Base-by-base conservation (phyloP, 1,284 basidiomycete species). In the Microstroma glucosiphilum region DNA sequence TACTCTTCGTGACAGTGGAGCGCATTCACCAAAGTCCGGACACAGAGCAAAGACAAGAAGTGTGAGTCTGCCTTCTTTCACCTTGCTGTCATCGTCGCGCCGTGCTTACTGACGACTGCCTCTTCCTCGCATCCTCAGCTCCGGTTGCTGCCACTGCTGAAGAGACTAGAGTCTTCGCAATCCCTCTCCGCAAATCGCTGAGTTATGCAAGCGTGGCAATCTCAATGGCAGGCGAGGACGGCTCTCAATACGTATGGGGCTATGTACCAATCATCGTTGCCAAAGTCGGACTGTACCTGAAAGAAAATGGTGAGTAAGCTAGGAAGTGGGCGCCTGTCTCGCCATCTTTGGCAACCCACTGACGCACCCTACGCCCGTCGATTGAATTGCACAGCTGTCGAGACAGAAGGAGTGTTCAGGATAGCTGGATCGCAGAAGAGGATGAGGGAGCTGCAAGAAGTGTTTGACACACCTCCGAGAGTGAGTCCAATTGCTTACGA, bases 251-350 rank as follows among this genome's bases (percentile, higher is more conserved):
- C 59, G 72, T 80, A 21, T 80, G 75, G 77, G 82, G 94, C 1
- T 91, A 90, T 78, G 91, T 98, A 51, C 94, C 96, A 9, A 90
- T 96, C 60, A 90, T 97, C 61, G 93, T 98, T 42, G 96, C 93
- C 61, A 96, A 96, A 80, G 96, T 92, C 87, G 91, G 77, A 76
- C 87, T 85, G 19, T 67, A 62, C 59, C 60, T 79, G 58, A 79
- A 79, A 58, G 75, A 77, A 60, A 74, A 78, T 57, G 75, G 63
- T 62, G 56, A 55, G 61, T 61, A 13, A 6, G 30, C 30, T 37
- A 3, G 11, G 12, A 12, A 48, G 43, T 12, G 43, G 12, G 4
- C 30, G 43, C 43, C 21, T 3, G 43, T 12, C 15, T 6, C 6
- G 13, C 12, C 43, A 17, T 26, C 59, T 43, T 57, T 37, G 12